Base-by-base conservation (phyloP, 1,284 basidiomycete species). In the Mycena sp. region DNA sequence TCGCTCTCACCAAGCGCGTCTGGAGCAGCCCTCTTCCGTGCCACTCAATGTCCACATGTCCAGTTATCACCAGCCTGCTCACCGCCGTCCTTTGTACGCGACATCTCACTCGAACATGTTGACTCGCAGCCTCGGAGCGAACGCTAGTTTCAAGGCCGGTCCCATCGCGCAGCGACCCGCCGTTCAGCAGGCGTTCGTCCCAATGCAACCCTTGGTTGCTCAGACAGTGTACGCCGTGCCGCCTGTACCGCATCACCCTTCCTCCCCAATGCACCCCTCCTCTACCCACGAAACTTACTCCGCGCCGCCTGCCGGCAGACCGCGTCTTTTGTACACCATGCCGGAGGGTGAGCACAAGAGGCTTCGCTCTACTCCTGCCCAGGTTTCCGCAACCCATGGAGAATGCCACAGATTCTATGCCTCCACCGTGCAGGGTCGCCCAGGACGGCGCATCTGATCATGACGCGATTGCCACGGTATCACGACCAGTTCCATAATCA, bases 51-150 rank as follows among this genome's bases (percentile, higher is more conserved):
- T 9, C 12, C 35, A 14, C 16, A 37, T 41, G n/a, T 11, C 25
- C 41, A 59, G 6, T 23, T 41, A 23, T 46, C 35, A 54, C 28
- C 6, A 29, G 1, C 21, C 63, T 6, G 48, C 48, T 5, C 23
- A 28, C 65, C 54, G 52, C 19, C 63, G 45, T 45, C 62, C 62
- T 6, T 41, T 64, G 23, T 70, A 72, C 56, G 60, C 37, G n/a
- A 64, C 52, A 41, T 26, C 63, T 23, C 53, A 43, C 41, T 38
- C 44, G 17, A 71, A 64, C 49, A 41, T 66, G 12, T 73, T 71
- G 12, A 67, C 69, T 3, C 59, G 64, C 12, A 68, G 61, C 38
- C 58, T 68, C 25, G 67, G 67, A 6, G 32, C 52, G 23, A 54
- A 61, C 29, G 38, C 52, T 3, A 23, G 26, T 5, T 19, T 61